These are phyloP conservation scores for Sclerotinia spermophila DNA, from an alignment of 2,329 filamentous ascomycete species.

Conservation along the genomic window DNA sequence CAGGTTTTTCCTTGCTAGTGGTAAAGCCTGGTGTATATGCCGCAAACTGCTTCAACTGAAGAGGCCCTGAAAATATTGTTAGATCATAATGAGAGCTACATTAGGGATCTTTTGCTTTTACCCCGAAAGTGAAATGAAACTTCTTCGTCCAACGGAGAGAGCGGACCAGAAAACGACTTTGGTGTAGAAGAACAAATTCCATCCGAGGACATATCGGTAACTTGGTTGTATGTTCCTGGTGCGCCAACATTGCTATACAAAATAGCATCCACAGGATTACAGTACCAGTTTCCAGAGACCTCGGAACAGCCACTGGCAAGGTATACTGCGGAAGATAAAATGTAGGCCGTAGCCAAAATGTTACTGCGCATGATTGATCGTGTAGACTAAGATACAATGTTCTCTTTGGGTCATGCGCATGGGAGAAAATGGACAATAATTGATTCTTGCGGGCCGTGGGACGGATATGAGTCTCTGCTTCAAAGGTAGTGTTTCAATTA, in stretches of 20 bases:
- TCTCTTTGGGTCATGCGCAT: neutral
- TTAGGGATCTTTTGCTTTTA: neutral
- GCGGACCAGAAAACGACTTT: slow-evolving; percentile 53
- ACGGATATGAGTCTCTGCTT: neutral
- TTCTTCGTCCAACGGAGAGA: slow-evolving; percentile 68
- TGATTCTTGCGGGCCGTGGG: neutral
- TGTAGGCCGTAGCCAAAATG: slow-evolving; percentile 2
- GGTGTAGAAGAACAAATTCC: slow-evolving; percentile 53
- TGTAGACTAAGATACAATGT: neutral
- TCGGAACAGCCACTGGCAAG: slow-evolving; percentile 32
- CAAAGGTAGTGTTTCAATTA: neutral
- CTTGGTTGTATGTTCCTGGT: slow-evolving; percentile 60
- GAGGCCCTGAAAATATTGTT: slow-evolving; percentile 48
- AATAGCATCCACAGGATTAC: slow-evolving; percentile 61
- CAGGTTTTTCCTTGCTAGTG: slow-evolving; percentile 37
- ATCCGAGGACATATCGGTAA: slow-evolving; percentile 55
- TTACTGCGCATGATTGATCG: slow-evolving; percentile 14
- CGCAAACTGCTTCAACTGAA: slow-evolving; percentile 64
- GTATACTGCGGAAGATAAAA: neutral
- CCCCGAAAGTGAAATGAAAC: slow-evolving; percentile 42
- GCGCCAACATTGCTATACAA: slow-evolving; percentile 61
- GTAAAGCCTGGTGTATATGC: slow-evolving; percentile 56
- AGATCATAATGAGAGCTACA: neutral
- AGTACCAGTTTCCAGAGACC: slow-evolving; percentile 57
- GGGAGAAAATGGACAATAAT: neutral